Conservation (phyloP, 805 yeast genomes). For the Ogataea trehalophila region DNA sequence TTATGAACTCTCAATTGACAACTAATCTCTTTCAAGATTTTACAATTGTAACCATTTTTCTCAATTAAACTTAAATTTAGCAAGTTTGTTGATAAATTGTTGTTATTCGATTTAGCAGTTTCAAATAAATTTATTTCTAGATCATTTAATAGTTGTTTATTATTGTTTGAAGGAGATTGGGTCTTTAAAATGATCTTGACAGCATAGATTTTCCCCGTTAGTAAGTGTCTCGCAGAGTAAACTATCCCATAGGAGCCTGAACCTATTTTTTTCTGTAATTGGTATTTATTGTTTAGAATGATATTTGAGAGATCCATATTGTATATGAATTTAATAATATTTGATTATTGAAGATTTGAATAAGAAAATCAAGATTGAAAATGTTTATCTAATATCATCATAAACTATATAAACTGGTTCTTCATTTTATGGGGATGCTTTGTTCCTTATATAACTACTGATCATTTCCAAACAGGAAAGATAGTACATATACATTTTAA, state of each 20-base stretch:
- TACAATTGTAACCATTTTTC: constrained; percentile 30
- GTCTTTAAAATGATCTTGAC: constrained; percentile 64
- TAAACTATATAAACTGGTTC: too few relatives aligned
- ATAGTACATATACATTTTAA: too few relatives aligned
- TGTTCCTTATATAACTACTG: too few relatives aligned
- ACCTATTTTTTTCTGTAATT: constrained; percentile 54
- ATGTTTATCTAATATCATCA: too few relatives aligned
- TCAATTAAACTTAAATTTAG: constrained; percentile 34
- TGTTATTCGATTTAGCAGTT: constrained; percentile 23
- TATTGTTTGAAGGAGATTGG: constrained; percentile 29
- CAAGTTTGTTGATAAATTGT: constrained; percentile 25
- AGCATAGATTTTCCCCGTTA: constrained; percentile 52
- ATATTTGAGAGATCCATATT: constrained; percentile 28
- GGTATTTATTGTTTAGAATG: constrained; percentile 33
- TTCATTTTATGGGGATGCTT: too few relatives aligned
- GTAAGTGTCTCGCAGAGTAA: constrained; percentile 57
- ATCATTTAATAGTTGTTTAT: constrained; percentile 26
- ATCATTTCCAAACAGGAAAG: too few relatives aligned
- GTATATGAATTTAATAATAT: background rate
- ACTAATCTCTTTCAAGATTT: constrained; percentile 59
- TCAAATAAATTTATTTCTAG: constrained; percentile 25
- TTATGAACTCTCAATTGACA: constrained; percentile 70
- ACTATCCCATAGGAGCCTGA: constrained; percentile 86
- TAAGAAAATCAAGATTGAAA: background rate
- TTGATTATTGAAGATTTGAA: background rate